These are phyloP conservation scores for Plantago coronopus DNA, from an alignment of 305 asterid species.

Conservation along the genomic window DNA sequence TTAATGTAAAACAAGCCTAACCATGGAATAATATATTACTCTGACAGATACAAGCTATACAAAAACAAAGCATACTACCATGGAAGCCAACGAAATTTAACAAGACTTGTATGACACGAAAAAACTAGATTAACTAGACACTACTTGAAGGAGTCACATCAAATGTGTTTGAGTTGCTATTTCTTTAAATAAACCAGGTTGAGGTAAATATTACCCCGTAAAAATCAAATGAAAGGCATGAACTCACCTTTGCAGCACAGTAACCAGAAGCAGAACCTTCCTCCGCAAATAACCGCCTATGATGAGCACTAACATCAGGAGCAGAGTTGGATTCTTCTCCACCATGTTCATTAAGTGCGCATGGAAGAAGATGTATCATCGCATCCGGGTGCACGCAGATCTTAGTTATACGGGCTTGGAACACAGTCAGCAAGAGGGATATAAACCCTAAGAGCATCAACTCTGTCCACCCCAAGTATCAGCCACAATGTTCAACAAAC, in stretches of 20 bases:
- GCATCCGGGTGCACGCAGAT: conserved; percentile 48
- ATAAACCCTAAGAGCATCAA: conserved; percentile 95
- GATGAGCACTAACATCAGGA: conserved; percentile 36
- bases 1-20: too few species aligned
- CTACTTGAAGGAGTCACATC: neutral
- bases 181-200: too few species aligned
- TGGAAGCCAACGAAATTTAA: conserved; percentile 2
- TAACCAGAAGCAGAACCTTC: conserved; percentile 35
- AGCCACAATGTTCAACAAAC: conserved; percentile 21
- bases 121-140: too few species aligned
- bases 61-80: neutral
- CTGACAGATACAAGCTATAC: too few species aligned
- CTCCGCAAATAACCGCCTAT: conserved; percentile 62
- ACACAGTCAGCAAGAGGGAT: conserved; percentile 80
- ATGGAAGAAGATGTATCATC: conserved; percentile 63
- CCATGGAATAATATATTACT: too few species aligned
- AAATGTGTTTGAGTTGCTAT: neutral
- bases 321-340: conserved; percentile 33
- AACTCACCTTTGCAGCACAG: conserved; percentile 62
- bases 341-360: conserved; percentile 39
- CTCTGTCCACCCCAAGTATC: conserved; percentile 44
- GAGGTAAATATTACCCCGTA: too few species aligned
- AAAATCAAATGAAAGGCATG: conserved; percentile 10
- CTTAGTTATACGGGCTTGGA: conserved; percentile 60
- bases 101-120: too few species aligned